Conservation (phyloP, 164 flowering plant species). For the Akebia trifoliata region DNA sequence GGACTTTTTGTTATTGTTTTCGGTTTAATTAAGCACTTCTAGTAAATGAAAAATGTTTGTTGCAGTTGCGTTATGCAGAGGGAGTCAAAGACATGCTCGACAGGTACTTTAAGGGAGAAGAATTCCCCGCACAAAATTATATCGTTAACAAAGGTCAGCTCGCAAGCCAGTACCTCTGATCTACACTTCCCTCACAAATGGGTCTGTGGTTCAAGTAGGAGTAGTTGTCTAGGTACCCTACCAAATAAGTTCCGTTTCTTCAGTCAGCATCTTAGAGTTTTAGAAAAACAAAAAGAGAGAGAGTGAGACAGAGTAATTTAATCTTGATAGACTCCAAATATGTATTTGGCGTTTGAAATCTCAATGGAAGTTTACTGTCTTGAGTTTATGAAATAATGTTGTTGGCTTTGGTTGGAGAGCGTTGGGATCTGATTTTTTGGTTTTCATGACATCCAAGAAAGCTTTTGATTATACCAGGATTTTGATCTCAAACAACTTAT, state of each 20-base stretch:
- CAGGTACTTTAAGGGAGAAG: conserved; percentile 90
- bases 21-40: background rate
- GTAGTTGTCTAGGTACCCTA: background rate
- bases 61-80: conserved; percentile 91
- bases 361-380: no score
- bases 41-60: background rate
- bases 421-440: no score
- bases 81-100: conserved; percentile 93
- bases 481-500: no score
- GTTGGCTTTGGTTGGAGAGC: no score
- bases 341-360: no score
- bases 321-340: no score
- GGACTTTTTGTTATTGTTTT: background rate
- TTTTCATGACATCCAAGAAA: no score
- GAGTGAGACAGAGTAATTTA: no score
- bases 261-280: no score
- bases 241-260: background rate
- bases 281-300: no score
- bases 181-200: background rate
- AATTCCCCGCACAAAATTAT: conserved; percentile 77
- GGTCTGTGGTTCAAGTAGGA: background rate
- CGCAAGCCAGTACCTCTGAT: conserved; percentile 73
- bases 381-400: no score
- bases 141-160: conserved; percentile 91
- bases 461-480: no score